Evolutionary conservation across 2,329 filamentous ascomycete species (phyloP).

Genomic region (Coniochaeta sp.): DNA sequence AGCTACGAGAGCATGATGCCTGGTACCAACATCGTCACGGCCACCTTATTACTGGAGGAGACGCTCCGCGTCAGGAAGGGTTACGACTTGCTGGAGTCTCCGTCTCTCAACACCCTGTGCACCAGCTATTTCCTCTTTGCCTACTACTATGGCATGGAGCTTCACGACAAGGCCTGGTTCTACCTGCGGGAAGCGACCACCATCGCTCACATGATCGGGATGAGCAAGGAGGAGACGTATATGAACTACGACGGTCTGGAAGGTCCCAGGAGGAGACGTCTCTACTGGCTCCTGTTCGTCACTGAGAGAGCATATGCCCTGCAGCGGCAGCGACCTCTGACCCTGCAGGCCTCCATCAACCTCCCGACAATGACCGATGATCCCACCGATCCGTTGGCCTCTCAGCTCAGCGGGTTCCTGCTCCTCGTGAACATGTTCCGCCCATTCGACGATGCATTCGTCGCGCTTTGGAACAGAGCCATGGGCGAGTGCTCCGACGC

Average conservation of each 20-base stretch:
- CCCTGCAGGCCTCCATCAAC: slow-evolving; percentile 62
- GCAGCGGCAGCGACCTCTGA: slow-evolving; percentile 61
- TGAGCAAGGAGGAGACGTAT: slow-evolving; percentile 60
- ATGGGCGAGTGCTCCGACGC: slow-evolving; percentile 47
- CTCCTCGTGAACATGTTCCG: slow-evolving; percentile 57
- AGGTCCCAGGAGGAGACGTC: slow-evolving; percentile 53
- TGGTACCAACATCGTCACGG: slow-evolving; percentile 55
- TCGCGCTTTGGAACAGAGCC: slow-evolving; percentile 61
- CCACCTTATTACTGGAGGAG: slow-evolving; percentile 62
- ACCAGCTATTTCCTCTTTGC: slow-evolving; percentile 78
- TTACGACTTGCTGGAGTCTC: slow-evolving; percentile 51
- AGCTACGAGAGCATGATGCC: slow-evolving; percentile 49
- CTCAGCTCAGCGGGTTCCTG: slow-evolving; percentile 49
- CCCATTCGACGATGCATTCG: slow-evolving; percentile 59
- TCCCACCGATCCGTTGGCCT: slow-evolving; percentile 44
- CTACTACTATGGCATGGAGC: slow-evolving; percentile 63
- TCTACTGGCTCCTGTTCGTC: slow-evolving; percentile 69
- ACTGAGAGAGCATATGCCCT: slow-evolving; percentile 68
- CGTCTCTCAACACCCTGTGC: slow-evolving; percentile 51
- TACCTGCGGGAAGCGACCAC: slow-evolving; percentile 72
- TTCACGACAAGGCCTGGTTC: slow-evolving; percentile 73
- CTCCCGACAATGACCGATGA: slow-evolving; percentile 58
- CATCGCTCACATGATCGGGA: slow-evolving; percentile 52
- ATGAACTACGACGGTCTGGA: slow-evolving; percentile 51
- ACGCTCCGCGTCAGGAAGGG: slow-evolving; percentile 56